Conservation (phyloP, 2,329 filamentous ascomycete species). For the Falciphora oryzae region DNA sequence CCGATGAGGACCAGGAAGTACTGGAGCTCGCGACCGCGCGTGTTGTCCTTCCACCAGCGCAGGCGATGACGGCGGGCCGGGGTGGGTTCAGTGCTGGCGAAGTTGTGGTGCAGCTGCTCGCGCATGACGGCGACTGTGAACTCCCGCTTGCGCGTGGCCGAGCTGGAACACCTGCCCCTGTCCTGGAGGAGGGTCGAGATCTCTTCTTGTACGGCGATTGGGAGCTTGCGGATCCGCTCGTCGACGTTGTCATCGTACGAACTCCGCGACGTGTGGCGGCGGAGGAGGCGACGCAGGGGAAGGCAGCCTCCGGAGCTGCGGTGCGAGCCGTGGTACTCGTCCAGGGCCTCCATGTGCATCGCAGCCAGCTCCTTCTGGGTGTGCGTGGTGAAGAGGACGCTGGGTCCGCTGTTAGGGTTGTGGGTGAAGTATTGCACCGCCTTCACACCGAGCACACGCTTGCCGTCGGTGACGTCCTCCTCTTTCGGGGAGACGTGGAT, state of each 20-base stretch:
- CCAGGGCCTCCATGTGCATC: constrained; percentile 18
- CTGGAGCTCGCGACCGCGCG: background rate
- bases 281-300: constrained; percentile 13
- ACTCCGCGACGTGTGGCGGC: constrained; percentile 14
- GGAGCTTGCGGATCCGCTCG: constrained; percentile 18
- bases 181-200: constrained; percentile 19
- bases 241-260: constrained; percentile 24
- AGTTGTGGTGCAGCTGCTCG: constrained; percentile 20
- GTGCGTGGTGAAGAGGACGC: constrained; percentile 12
- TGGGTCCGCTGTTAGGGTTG: background rate
- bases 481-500: constrained; percentile 15
- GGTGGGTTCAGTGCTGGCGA: constrained; percentile 10
- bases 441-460: constrained; percentile 17
- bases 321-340: constrained; percentile 17
- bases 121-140: constrained; percentile 22
- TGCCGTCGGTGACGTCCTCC: constrained; percentile 10
- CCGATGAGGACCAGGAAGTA: constrained; percentile 7
- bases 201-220: constrained; percentile 14
- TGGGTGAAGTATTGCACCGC: constrained; percentile 12
- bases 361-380: constrained; percentile 20
- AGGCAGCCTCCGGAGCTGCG: constrained; percentile 17
- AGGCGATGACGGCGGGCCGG: constrained; percentile 7
- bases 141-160: constrained; percentile 17
- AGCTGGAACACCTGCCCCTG: constrained; percentile 17
- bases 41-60: constrained; percentile 10